These are phyloP conservation scores for Danielia oregonensis DNA, from an alignment of 805 yeast genomes.

Conservation along the genomic window DNA sequence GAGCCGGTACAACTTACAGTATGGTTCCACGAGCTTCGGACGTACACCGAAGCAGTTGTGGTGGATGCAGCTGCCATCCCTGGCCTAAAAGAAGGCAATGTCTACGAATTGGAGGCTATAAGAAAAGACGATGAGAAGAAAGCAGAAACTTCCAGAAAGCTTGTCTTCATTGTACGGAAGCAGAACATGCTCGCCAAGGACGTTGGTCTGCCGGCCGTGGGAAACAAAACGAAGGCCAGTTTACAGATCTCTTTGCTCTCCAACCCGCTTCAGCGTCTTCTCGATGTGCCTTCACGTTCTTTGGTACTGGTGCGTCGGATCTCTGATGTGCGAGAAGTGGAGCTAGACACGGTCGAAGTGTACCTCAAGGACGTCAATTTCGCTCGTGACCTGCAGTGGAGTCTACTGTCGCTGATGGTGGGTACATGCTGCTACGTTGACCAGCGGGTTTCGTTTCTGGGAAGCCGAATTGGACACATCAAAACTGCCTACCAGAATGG, in stretches of 20 bases:
- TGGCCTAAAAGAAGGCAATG: constrained; percentile 66
- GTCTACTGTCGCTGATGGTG: constrained; percentile 56
- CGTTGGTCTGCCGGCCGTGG: constrained; percentile 1
- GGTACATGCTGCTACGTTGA: constrained; percentile 63
- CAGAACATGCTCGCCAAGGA: constrained; percentile 10
- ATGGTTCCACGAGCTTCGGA: constrained; percentile 70
- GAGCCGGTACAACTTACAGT: constrained; percentile 35
- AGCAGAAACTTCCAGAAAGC: constrained; percentile 4
- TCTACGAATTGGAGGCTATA: constrained; percentile 63
- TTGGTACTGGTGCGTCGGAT: constrained; percentile 52
- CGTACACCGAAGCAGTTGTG: constrained; percentile 55
- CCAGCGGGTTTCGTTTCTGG: constrained; percentile 61
- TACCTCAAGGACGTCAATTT: constrained; percentile 75
- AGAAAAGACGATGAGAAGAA: constrained; percentile 6
- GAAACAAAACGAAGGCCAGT: constrained; percentile 18
- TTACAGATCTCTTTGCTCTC: constrained; percentile 54
- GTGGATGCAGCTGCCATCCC: constrained; percentile 59
- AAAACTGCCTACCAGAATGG: constrained; percentile 67
- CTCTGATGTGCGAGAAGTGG: constrained; percentile 45
- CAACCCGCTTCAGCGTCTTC: constrained; percentile 47
- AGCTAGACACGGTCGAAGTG: constrained; percentile 79
- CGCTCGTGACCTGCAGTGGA: constrained; percentile 93
- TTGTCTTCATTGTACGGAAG: constrained; percentile 11
- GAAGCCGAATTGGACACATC: constrained; percentile 58
- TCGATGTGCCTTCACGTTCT: constrained; percentile 67